Conservation (phyloP, 2,329 filamentous ascomycete genomes). For the Phialophora expanda region DNA sequence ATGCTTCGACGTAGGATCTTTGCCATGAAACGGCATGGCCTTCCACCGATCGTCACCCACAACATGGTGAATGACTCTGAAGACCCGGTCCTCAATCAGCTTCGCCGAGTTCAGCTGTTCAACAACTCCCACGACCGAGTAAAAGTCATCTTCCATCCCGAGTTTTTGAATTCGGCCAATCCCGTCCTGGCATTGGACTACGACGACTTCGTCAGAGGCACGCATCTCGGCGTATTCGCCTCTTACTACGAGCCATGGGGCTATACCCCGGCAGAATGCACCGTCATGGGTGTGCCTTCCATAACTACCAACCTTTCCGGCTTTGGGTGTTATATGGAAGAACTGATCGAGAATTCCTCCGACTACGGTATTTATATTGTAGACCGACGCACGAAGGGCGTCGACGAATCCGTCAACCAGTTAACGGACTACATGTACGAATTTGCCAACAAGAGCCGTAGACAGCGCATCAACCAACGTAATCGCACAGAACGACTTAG, state of each 20-base stretch:
- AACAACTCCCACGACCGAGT: slow-evolving; percentile 94
- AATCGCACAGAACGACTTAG: slow-evolving; percentile 95
- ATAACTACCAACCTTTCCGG: slow-evolving; percentile 98
- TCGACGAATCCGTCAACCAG: slow-evolving; percentile 97
- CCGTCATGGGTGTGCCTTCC: slow-evolving; percentile 97
- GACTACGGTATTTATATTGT: slow-evolving; percentile 99
- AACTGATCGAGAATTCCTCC: slow-evolving; percentile 94
- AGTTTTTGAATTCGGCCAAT: slow-evolving; percentile 95
- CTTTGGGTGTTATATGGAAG: slow-evolving; percentile 99
- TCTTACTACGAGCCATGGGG: slow-evolving; percentile 99
- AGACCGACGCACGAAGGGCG: slow-evolving; percentile 89
- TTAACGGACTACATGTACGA: slow-evolving; percentile 91
- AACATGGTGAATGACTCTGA: slow-evolving; percentile 96
- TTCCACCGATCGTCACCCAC: slow-evolving; percentile 96
- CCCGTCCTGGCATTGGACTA: slow-evolving; percentile 95
- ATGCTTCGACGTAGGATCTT: slow-evolving; percentile 89
- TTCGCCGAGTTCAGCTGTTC: slow-evolving; percentile 94
- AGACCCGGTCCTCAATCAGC: slow-evolving; percentile 93
- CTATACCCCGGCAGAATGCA: slow-evolving; percentile 91
- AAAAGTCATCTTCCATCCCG: slow-evolving; percentile 97
- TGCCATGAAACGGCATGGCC: slow-evolving; percentile 89
- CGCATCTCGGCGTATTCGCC: slow-evolving; percentile 91
- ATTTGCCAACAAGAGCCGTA: slow-evolving; percentile 88
- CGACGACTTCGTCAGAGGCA: slow-evolving; percentile 97
- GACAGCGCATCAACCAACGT: slow-evolving; percentile 97